phyloP scores from a whole-genome alignment of 306 rosid species.

The Begonia peltatifolia region DNA sequence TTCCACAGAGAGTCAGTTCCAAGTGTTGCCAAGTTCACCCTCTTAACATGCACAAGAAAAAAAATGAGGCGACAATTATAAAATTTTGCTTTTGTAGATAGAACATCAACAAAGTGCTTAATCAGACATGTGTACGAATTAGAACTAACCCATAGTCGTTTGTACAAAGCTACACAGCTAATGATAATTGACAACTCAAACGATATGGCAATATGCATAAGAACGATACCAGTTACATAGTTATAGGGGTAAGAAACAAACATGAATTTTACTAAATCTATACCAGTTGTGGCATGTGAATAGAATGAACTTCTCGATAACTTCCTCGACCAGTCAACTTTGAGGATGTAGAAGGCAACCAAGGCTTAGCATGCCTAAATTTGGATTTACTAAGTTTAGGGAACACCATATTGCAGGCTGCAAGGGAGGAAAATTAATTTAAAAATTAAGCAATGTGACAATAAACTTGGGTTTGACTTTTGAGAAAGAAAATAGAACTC shows the following conservation, averaged over 20 bases:
- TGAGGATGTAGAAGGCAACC: constrained; percentile 16
- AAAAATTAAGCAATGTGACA: background rate
- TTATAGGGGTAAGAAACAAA: no score
- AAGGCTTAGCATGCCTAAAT: constrained; percentile 28
- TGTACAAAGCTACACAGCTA: background rate
- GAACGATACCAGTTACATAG: background rate
- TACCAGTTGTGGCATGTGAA: constrained; percentile 19
- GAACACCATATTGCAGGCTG: constrained; percentile 40
- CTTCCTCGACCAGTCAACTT: constrained; percentile 29
- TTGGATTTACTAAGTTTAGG: constrained; percentile 33
- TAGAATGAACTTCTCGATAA: constrained; percentile 36
- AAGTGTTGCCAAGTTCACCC: constrained; percentile 33
- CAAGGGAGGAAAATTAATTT: constrained; percentile 2
- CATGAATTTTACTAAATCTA: no score
- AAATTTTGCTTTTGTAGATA: no score
- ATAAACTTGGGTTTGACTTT: background rate
- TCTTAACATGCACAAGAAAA: constrained; percentile 14
- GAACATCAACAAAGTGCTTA: no score
- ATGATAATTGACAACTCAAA: background rate
- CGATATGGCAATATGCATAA: background rate
- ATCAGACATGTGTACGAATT: no score
- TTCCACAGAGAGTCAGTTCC: constrained; percentile 41
- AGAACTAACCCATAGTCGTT: no score
- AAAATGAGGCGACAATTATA: background rate
- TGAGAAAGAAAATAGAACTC: no score